A percentile compares a stretch with the other conserved stretches of the same genome.
Evolutionary conservation across 1,284 basidiomycete genomes (phyloP).

Genomic region (Ceratobasidium sp.): DNA sequence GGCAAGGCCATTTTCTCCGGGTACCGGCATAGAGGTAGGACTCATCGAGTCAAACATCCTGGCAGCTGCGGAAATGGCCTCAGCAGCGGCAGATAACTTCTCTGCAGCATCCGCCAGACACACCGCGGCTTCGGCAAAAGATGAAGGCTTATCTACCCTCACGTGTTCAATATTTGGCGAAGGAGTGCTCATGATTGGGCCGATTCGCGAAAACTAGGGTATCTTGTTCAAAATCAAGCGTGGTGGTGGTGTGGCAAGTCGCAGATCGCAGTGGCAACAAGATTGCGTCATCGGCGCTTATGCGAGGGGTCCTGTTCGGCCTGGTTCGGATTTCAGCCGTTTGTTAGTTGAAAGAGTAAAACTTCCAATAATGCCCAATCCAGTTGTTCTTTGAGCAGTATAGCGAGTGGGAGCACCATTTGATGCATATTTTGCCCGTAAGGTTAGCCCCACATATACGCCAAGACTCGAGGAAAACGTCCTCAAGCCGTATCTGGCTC

Average conservation of each 20-base stretch:
- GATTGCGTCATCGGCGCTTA: background rate
- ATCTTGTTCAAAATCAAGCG: background rate
- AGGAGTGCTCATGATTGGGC: background rate
- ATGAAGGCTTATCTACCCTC: too few relatives aligned
- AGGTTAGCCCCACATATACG: too few relatives aligned
- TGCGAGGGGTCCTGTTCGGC: too few relatives aligned
- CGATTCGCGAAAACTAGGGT: background rate
- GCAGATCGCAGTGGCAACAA: background rate
- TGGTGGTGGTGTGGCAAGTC: background rate
- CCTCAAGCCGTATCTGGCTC: too few relatives aligned
- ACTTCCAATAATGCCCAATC: too few relatives aligned
- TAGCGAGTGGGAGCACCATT: too few relatives aligned
- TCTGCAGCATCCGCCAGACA: conserved; percentile 5
- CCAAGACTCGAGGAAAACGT: too few relatives aligned
- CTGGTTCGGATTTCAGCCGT: too few relatives aligned
- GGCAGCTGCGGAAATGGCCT: background rate
- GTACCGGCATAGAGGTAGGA: background rate
- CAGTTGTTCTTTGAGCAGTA: too few relatives aligned
- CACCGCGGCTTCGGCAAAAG: background rate
- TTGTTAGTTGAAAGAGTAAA: too few relatives aligned
- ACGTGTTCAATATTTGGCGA: background rate
- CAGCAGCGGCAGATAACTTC: background rate
- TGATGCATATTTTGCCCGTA: too few relatives aligned
- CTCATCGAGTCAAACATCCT: background rate
- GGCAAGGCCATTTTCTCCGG: background rate